These are phyloP conservation scores for Urostyla sp. DNA, from an alignment of 73 alveolate species.

Conservation along the genomic window DNA sequence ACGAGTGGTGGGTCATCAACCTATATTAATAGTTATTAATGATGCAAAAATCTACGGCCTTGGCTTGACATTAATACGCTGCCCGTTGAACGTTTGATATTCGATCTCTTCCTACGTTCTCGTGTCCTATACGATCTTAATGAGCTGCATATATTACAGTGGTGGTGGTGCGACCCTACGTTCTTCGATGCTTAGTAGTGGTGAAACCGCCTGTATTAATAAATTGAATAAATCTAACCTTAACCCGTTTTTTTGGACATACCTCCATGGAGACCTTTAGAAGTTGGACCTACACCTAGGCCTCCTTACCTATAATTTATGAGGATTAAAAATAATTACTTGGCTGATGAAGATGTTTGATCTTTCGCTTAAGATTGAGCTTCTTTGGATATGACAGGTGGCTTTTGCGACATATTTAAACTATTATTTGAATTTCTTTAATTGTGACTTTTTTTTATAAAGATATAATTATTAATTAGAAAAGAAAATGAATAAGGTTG, in stretches of 20 bases:
- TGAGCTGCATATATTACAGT: neutral
- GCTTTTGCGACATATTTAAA: too few relatives aligned
- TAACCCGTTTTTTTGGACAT: slow-evolving; percentile 58
- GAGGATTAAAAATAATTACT: too few relatives aligned
- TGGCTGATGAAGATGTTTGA: too few relatives aligned
- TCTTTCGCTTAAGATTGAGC: too few relatives aligned
- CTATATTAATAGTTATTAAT: neutral
- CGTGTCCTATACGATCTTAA: slow-evolving; percentile 9
- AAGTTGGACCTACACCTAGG: slow-evolving; percentile 50
- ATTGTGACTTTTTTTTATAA: too few relatives aligned
- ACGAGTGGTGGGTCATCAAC: slow-evolving; percentile 4
- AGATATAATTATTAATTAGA: too few relatives aligned
- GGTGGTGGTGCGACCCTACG: slow-evolving; percentile 65
- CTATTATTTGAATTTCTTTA: too few relatives aligned
- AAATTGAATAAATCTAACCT: neutral
- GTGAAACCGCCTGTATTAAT: slow-evolving; percentile 25
- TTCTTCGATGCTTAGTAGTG: slow-evolving; percentile 60
- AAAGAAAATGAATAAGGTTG: too few relatives aligned
- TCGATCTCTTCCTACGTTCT: slow-evolving; percentile 46
- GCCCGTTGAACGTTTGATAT: slow-evolving; percentile 45
- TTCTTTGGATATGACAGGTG: too few relatives aligned
- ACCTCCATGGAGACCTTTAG: slow-evolving; percentile 45
- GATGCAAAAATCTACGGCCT: slow-evolving; percentile 36
- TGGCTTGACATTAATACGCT: slow-evolving; percentile 48
- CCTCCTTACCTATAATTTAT: too few relatives aligned